A percentile compares a stretch with the other conserved stretches of the same genome.
These are phyloP conservation scores for Berberis thunbergii DNA, from an alignment of 164 flowering plant genomes.

Conservation along the genomic window DNA sequence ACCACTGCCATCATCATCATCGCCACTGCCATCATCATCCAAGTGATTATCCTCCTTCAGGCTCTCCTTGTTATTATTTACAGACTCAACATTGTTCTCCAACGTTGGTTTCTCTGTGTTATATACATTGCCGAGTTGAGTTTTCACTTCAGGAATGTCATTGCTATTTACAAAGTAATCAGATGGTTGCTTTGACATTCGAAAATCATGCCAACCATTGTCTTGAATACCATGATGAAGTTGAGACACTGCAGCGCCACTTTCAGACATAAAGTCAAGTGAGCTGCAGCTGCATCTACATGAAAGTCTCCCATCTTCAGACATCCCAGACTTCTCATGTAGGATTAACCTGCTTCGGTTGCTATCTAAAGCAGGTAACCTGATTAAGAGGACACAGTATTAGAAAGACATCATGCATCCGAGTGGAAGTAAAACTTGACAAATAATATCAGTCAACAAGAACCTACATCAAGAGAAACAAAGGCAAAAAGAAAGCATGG, in stretches of 20 bases:
- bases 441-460: too few species aligned
- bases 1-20: too few species aligned
- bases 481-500: too few species aligned
- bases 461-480: too few species aligned
- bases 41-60: constrained; percentile 37
- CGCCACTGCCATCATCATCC: constrained; percentile 17
- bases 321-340: constrained; percentile 30
- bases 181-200: constrained; percentile 16
- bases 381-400: constrained; percentile 7
- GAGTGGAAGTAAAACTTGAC: too few species aligned
- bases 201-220: constrained; percentile 24
- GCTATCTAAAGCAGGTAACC: constrained; percentile 26
- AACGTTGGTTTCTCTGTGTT: constrained; percentile 29
- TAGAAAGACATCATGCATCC: background rate
- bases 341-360: constrained; percentile 17
- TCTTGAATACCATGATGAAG: constrained; percentile 20
- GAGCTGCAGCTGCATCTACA: constrained; percentile 28
- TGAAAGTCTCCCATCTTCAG: constrained; percentile 34
- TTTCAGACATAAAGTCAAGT: constrained; percentile 19
- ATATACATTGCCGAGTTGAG: constrained; percentile 42
- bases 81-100: constrained; percentile 40
- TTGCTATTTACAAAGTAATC: constrained; percentile 43
- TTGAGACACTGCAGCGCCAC: constrained; percentile 21
- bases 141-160: constrained; percentile 22
- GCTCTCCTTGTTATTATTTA: constrained; percentile 38